Base-by-base conservation (phyloP, 768 basidiomycete species). In the Artomyces pyxidatus region DNA sequence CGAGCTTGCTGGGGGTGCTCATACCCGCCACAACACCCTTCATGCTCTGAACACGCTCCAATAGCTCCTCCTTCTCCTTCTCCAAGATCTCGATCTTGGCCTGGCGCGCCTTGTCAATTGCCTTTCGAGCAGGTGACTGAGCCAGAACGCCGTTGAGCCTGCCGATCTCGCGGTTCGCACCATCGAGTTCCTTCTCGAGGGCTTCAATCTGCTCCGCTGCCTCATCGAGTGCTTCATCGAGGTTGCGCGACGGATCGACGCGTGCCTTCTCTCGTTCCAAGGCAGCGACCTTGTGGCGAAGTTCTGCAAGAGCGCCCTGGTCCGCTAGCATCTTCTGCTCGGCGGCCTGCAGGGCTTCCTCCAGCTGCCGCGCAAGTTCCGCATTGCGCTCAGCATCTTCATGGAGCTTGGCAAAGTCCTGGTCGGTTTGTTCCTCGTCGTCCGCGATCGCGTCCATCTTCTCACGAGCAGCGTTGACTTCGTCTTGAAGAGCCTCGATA, bases 31-130 rank as follows among this genome's bases (percentile, higher is more conserved):
- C 65, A 23, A 73, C 76, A 57, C 67, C 70, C 60, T 77, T 75
- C 48, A 85, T 63, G 6, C 73, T 67, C 60, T 72, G 77, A 57
- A 92, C 75, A 27, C 87, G 73, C 52, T 88, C 88, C 42, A 83
- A 63, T 38, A 94, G 65, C 42, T 87, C 85, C 41, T 85, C 84
- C 58, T 80, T 86, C 62, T 88, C 83, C 53, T 74, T 74, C 66
- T 90, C 84, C 47, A 95, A 68, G 54, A 81, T 72, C 58, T 85
- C 81, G 39, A 93, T 82, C 62, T 78, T 81, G 25, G 78, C 68
- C 39, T 92, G 86, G 57, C 83, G 85, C 16, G 83, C 85, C 53
- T 77, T 79, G 21, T 87, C 84, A 49, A 92, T 78, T 0, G 89
- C 86, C 58, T 83, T 84, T 11, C 82, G 75, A 47, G 81, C 82